phyloP scores from a whole-genome alignment of 2,329 filamentous ascomycete species.

The Scorias spongiosa region DNA sequence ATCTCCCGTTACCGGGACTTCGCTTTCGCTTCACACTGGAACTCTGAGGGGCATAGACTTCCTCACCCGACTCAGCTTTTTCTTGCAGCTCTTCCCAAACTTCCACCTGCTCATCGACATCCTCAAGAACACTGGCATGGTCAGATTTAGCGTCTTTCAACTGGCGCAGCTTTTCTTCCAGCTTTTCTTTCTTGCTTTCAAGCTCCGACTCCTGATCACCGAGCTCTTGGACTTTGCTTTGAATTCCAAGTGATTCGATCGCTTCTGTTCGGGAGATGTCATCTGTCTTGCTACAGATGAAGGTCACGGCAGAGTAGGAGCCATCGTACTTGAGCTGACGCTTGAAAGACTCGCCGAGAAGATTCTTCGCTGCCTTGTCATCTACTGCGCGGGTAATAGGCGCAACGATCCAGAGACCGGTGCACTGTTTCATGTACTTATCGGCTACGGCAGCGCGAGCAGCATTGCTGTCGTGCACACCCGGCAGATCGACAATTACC shows the following conservation, averaged over 20 bases:
- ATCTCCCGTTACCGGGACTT: neutral
- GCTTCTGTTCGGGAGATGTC: constrained; percentile 39
- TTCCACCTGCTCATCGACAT: constrained; percentile 29
- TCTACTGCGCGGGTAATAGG: constrained; percentile 46
- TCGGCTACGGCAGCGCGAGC: constrained; percentile 43
- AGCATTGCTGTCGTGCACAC: constrained; percentile 44
- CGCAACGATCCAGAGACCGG: constrained; percentile 46
- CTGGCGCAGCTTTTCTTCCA: constrained; percentile 11
- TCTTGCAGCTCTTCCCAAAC: constrained; percentile 29
- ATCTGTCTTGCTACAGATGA: constrained; percentile 50
- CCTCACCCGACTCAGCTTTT: constrained; percentile 25
- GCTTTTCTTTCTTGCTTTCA: constrained; percentile 5
- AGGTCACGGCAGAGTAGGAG: constrained; percentile 38
- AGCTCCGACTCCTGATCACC: constrained; percentile 15
- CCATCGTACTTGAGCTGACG: constrained; percentile 46
- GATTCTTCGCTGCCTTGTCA: constrained; percentile 40
- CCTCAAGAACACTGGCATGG: constrained; percentile 20
- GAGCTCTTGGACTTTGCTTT: constrained; percentile 16
- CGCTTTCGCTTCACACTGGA: constrained; percentile 30
- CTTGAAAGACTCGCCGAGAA: constrained; percentile 43
- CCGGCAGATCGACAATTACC: constrained; percentile 43
- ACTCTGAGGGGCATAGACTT: constrained; percentile 26
- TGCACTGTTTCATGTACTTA: constrained; percentile 45
- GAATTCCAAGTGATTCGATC: constrained; percentile 22
- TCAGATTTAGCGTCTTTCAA: constrained; percentile 21